A percentile compares a stretch with the other conserved stretches of the same genome.
phyloP scores from a whole-genome alignment of 805 yeast genomes.

The Cyberlindnera saturnus region DNA sequence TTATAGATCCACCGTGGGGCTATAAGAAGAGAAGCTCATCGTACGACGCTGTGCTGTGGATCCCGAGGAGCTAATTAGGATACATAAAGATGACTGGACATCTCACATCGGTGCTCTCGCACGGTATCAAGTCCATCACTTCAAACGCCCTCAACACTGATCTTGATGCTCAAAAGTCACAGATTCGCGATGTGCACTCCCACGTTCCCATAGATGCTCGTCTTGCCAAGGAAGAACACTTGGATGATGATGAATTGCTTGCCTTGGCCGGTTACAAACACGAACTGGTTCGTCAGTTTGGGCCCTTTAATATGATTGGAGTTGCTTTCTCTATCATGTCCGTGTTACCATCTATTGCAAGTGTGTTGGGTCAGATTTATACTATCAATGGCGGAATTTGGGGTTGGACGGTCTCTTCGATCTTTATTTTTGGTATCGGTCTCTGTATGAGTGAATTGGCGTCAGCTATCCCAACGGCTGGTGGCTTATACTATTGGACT shows the following conservation, averaged over 20 bases:
- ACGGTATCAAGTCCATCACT: slow-evolving; percentile 15
- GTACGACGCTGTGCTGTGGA: too few relatives aligned
- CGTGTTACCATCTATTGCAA: slow-evolving; percentile 50
- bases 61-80: too few relatives aligned
- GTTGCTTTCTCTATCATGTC: slow-evolving; percentile 71
- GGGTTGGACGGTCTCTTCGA: slow-evolving; percentile 65
- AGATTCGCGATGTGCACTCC: slow-evolving; percentile 17
- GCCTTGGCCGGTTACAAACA: slow-evolving; percentile 65
- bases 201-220: slow-evolving; percentile 21
- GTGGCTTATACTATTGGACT: slow-evolving; percentile 69
- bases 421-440: slow-evolving; percentile 50
- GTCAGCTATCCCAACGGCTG: slow-evolving; percentile 67
- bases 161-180: slow-evolving; percentile 12
- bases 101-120: slow-evolving; percentile 9
- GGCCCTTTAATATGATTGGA: slow-evolving; percentile 54
- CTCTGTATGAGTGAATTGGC: slow-evolving; percentile 60
- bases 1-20: too few relatives aligned
- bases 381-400: slow-evolving; percentile 43
- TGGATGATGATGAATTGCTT: slow-evolving; percentile 23
- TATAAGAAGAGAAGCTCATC: too few relatives aligned
- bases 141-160: slow-evolving; percentile 17
- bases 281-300: slow-evolving; percentile 57
- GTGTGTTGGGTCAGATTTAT: slow-evolving; percentile 45
- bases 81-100: not conserved
- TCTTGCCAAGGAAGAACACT: slow-evolving; percentile 13